Conservation (phyloP, 2,329 filamentous ascomycete genomes). For the Beauveria varroae region DNA sequence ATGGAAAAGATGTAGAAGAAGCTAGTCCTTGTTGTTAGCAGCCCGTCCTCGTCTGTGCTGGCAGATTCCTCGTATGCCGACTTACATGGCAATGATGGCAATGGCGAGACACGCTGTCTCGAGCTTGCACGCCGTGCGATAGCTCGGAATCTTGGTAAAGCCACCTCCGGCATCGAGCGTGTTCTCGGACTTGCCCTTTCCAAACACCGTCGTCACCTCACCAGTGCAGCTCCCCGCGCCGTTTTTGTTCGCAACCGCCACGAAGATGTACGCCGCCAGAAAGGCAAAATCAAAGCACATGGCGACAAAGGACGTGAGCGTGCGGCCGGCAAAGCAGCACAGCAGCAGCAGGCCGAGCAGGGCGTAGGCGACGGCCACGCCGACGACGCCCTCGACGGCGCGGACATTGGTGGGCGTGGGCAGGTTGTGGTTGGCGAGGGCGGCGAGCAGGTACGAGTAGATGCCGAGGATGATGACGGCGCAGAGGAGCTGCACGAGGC, state of each 20-base stretch:
- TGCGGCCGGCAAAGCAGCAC: constrained; percentile 69
- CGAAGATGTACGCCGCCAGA: constrained; percentile 69
- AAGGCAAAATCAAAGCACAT: constrained; percentile 74
- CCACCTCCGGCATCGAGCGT: constrained; percentile 39
- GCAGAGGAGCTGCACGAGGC: constrained; percentile 65
- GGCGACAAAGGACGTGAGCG: constrained; percentile 63
- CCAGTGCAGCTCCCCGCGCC: constrained; percentile 59
- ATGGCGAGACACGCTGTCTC: constrained; percentile 73
- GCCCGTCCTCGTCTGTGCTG: background rate
- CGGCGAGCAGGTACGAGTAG: constrained; percentile 78
- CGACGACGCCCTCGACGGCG: constrained; percentile 72
- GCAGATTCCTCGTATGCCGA: background rate
- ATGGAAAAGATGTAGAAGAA: constrained; percentile 71
- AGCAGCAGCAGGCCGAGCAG: constrained; percentile 65
- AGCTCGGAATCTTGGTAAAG: constrained; percentile 41
- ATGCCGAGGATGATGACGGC: constrained; percentile 67
- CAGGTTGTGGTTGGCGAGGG: constrained; percentile 57
- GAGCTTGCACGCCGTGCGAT: constrained; percentile 57
- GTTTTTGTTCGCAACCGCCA: constrained; percentile 65
- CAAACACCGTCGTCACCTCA: constrained; percentile 59
- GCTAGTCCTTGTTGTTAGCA: constrained; percentile 28
- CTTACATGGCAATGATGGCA: constrained; percentile 68
- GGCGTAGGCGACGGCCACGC: constrained; percentile 67
- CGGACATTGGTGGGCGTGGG: constrained; percentile 57
- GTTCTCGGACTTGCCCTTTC: constrained; percentile 49